Conservation (phyloP, 805 yeast species). For the Starmera amethionina region DNA sequence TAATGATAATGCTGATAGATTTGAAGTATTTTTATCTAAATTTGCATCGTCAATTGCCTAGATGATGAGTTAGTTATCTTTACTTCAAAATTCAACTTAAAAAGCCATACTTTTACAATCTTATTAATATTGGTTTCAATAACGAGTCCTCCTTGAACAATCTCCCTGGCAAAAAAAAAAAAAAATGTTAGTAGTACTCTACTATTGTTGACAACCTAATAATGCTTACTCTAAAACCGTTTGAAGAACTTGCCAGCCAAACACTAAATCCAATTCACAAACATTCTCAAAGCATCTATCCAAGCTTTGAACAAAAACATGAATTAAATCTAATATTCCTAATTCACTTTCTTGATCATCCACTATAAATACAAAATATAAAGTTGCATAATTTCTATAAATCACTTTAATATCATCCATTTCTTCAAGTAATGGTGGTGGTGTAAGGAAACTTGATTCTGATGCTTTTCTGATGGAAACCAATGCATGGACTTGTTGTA, state of each 20-base stretch:
- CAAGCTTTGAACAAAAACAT: conserved; percentile 91
- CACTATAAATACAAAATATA: conserved; percentile 92
- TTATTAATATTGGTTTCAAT: conserved; percentile 79
- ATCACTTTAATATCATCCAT: conserved; percentile 77
- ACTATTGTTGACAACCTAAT: neutral
- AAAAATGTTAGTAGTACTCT: conserved; percentile 8
- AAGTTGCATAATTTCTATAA: conserved; percentile 88
- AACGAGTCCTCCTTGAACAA: conserved; percentile 97
- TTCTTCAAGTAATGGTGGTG: conserved; percentile 65
- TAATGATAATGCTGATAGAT: conserved; percentile 29
- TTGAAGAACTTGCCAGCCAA: conserved; percentile 96
- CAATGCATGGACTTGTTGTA: conserved; percentile 74
- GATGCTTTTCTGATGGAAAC: conserved; percentile 60
- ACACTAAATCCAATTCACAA: conserved; percentile 87
- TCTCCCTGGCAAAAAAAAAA: conserved; percentile 41
- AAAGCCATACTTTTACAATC: conserved; percentile 49
- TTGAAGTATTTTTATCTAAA: conserved; percentile 6
- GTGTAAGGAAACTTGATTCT: conserved; percentile 84
- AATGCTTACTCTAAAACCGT: conserved; percentile 54
- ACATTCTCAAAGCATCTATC: conserved; percentile 91
- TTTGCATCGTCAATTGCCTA: conserved; percentile 62
- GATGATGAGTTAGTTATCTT: conserved; percentile 1
- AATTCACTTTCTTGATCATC: conserved; percentile 94
- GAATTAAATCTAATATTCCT: conserved; percentile 88
- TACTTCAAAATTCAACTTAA: neutral